A percentile compares a stretch with the other conserved stretches of the same genome.
Conservation (phyloP, 805 yeast species). For the Candida pini region DNA sequence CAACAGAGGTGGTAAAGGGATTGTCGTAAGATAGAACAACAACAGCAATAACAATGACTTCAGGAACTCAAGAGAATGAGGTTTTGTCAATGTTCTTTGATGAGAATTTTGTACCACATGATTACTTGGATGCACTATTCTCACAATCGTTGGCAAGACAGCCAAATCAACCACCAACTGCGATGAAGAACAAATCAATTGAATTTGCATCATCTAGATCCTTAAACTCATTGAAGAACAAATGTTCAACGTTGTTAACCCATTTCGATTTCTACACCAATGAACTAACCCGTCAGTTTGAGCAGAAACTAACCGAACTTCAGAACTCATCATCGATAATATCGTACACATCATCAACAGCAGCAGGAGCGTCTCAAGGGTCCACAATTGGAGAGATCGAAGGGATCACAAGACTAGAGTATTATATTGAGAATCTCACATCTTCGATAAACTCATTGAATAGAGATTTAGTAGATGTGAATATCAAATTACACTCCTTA, state of each 20-base stretch:
- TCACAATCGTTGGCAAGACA: slow-evolving; percentile 36
- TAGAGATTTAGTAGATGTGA: slow-evolving; percentile 36
- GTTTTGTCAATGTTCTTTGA: slow-evolving; percentile 65
- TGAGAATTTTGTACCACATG: slow-evolving; percentile 56
- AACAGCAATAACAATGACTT: background rate
- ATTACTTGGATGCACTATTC: slow-evolving; percentile 59
- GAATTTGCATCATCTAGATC: slow-evolving; percentile 29
- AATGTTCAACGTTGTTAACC: slow-evolving; percentile 46
- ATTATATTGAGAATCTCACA: slow-evolving; percentile 56
- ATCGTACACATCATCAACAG: slow-evolving; percentile 29
- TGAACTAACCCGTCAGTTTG: slow-evolving; percentile 50
- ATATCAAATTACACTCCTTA: slow-evolving; percentile 17
- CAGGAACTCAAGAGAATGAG: slow-evolving; percentile 27
- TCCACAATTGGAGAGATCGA: slow-evolving; percentile 9
- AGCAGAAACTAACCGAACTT: slow-evolving; percentile 41
- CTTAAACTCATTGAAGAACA: slow-evolving; percentile 38
- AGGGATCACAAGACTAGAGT: slow-evolving; percentile 56
- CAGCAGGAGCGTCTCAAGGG: background rate
- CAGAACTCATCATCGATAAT: slow-evolving; percentile 47
- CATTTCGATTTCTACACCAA: slow-evolving; percentile 60
- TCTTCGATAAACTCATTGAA: slow-evolving; percentile 54
- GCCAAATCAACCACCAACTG: slow-evolving; percentile 10
- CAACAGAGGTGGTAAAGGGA: no score
- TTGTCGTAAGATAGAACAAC: background rate
- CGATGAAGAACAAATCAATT: slow-evolving; percentile 15